Conservation (phyloP, 108 stramenopile species). For the Skeletonema grethae region DNA sequence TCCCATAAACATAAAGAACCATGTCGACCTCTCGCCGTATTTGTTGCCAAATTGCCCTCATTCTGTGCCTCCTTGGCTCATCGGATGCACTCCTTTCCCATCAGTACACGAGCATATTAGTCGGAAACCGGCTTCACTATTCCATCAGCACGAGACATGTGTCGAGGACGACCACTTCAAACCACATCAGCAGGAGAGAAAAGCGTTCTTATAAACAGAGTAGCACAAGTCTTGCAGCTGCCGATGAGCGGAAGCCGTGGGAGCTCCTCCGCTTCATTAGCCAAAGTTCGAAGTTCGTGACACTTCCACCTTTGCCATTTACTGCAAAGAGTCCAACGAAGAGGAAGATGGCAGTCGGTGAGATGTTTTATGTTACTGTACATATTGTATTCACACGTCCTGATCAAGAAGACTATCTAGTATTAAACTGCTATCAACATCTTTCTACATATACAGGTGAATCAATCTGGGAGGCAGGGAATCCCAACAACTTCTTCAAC, state of each 20-base stretch:
- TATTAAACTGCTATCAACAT: constrained; percentile 6
- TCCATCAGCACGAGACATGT: not conserved
- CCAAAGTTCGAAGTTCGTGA: constrained; percentile 78
- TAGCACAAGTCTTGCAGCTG: not conserved
- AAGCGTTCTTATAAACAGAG: not conserved
- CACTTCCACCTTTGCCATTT: constrained; percentile 44
- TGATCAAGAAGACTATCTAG: not conserved
- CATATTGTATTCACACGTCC: not conserved
- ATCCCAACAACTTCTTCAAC: constrained; percentile 46
- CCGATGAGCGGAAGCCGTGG: constrained; percentile 51
- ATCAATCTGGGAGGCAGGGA: constrained; percentile 55
- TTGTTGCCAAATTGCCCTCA: not conserved
- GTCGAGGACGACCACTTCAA: not conserved
- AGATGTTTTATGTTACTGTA: constrained; percentile 7
- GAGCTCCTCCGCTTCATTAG: constrained; percentile 68
- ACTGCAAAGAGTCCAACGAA: constrained; percentile 5
- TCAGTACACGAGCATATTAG: not conserved
- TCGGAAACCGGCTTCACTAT: no score
- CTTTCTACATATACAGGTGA: constrained; percentile 38
- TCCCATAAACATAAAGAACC: no score
- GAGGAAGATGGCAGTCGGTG: constrained; percentile 22
- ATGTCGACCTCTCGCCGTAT: no score
- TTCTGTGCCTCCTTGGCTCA: not conserved
- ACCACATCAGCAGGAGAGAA: not conserved
- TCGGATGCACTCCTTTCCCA: not conserved